These are phyloP conservation scores for Penicillium sumatraense DNA, from an alignment of 2,329 filamentous ascomycete species.

Conservation along the genomic window DNA sequence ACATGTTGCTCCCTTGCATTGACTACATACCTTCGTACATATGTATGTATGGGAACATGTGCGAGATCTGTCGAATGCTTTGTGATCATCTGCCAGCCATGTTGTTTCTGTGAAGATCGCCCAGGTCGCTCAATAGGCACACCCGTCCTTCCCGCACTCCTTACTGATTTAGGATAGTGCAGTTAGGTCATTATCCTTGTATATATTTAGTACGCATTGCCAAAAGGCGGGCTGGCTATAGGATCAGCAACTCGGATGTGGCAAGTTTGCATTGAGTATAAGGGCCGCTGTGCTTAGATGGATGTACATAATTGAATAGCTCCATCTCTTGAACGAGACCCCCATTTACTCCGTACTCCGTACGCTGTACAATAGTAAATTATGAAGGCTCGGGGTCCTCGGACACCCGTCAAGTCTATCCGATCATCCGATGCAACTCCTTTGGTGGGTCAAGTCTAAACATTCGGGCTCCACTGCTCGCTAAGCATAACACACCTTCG, in stretches of 20 bases:
- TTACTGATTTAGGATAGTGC: slow-evolving; percentile 18
- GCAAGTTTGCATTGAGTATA: neutral
- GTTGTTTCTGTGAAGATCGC: slow-evolving; percentile 14
- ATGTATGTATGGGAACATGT: slow-evolving; percentile 21
- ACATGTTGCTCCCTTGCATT: slow-evolving; percentile 23
- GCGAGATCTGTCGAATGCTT: slow-evolving; percentile 19
- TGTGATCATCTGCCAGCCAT: slow-evolving; percentile 4
- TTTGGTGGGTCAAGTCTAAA: slow-evolving; percentile 20
- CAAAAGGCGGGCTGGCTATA: too few relatives aligned
- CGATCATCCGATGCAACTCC: slow-evolving; percentile 26
- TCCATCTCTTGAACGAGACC: neutral
- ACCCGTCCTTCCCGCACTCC: slow-evolving; percentile 12
- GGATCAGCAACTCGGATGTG: slow-evolving; percentile 1
- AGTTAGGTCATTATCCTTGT: neutral
- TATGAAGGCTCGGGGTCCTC: neutral
- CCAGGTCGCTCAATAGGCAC: slow-evolving; percentile 9
- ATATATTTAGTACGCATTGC: slow-evolving; percentile 1
- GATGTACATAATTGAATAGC: neutral
- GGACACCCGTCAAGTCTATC: slow-evolving; percentile 13
- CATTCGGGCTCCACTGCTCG: slow-evolving; percentile 24
- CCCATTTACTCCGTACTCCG: neutral
- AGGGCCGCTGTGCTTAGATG: neutral
- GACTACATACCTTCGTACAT: too few relatives aligned
- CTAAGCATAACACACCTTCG: slow-evolving; percentile 25
- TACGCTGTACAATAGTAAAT: neutral